Base-by-base conservation (phyloP, 768 basidiomycete species). In the Astraeus odoratus region DNA sequence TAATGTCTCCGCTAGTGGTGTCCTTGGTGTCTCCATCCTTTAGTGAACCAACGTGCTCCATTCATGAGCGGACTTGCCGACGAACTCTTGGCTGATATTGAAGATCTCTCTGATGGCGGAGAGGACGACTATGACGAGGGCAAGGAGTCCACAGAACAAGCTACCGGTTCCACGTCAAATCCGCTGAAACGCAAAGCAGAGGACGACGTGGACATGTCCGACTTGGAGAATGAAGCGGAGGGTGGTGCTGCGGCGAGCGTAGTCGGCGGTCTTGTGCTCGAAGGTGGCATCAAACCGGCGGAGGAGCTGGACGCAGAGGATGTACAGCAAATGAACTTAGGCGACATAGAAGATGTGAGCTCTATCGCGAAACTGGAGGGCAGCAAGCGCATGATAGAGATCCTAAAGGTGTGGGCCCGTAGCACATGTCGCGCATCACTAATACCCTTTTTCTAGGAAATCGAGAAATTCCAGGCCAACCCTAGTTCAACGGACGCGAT, bases 291-390 rank as follows among this genome's bases (percentile, higher is more conserved):
- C 10, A 80, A 78, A 53, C 95, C 95, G 12, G 91, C 94, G n/a
- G 93, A 97, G 30, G 94, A 99, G 67, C 71, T 98, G 35, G 93
- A 97, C 60, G 82, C 73, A 23, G 94, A 95, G 53, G 91, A 94
- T 48, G 96, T 98, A 24, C 86, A 92, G 57, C 80, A 82, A 56
- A 97, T 97, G 91, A 91, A 98, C 56, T 69, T 99, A 27, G 81
- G 81, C 9, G 72, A 65, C 22, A 76, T 98, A 41, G 85, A 86
- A 56, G 92, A 97, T 64, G 90, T 98, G 18, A 69, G 71, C 46
- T 87, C 83, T 52, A 81, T 99, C 30, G 92, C 96, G 3, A 93
- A 87, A 65, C 73, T 99, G 18, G 80, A 91, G 40, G 82, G 83
- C 10, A 88, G 91, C 64, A 91, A 84, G 66, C 78, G 80, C 47